phyloP scores from a whole-genome alignment of 1,284 basidiomycete genomes.

The Fomes fomentarius region DNA sequence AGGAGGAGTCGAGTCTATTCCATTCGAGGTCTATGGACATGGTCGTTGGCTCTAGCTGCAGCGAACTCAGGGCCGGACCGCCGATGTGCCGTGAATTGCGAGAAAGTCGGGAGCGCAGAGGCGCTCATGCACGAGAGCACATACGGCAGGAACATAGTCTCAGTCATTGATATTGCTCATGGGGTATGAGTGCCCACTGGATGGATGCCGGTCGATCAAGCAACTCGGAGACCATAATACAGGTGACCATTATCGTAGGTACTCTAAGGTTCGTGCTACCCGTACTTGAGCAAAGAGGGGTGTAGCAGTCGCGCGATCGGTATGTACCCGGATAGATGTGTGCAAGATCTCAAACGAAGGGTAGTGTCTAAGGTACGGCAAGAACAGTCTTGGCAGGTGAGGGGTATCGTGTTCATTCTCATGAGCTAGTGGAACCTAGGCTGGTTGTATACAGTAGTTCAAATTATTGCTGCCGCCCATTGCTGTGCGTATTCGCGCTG shows the following conservation, averaged over 20 bases:
- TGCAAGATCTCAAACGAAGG: constrained; percentile 28
- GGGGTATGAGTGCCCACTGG: neutral
- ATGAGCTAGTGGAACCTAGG: constrained; percentile 35
- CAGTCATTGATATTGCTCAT: neutral
- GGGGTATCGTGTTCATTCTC: constrained; percentile 34
- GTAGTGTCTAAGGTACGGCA: constrained; percentile 27
- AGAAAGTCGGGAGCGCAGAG: neutral
- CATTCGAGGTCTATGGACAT: constrained; percentile 87
- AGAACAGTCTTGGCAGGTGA: constrained; percentile 25
- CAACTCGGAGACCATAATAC: constrained; percentile 22
- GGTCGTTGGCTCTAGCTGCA: neutral
- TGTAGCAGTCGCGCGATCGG: constrained; percentile 8
- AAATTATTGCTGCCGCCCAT: constrained; percentile 28
- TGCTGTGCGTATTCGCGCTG: constrained; percentile 16
- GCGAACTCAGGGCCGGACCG: neutral
- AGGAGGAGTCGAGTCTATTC: constrained; percentile 69
- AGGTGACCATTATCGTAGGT: constrained; percentile 22
- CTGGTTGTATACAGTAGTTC: constrained; percentile 31
- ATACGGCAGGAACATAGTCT: neutral
- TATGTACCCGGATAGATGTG: constrained; percentile 28
- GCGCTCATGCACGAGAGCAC: constrained; percentile 4
- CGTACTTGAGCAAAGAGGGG: constrained; percentile 3
- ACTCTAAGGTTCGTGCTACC: constrained; percentile 27
- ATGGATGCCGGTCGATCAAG: neutral
- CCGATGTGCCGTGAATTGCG: neutral